Percentiles rank a stretch among this genome's conserved stretches.
phyloP scores from a whole-genome alignment of 2,329 filamentous ascomycete genomes.

The Sporothrix pseudoabietina region DNA sequence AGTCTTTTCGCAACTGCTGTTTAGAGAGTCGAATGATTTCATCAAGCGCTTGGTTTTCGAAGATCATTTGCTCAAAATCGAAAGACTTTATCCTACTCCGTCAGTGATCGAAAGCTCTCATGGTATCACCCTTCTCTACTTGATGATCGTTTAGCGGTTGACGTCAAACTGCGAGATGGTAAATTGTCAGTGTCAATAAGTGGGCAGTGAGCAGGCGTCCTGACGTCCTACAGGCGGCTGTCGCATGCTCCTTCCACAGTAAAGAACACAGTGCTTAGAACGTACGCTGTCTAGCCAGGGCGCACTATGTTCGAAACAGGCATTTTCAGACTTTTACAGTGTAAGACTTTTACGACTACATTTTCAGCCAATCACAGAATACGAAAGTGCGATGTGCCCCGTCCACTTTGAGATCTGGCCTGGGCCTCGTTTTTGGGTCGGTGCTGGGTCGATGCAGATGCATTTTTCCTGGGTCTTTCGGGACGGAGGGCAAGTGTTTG shows the following conservation, averaged over 20 bases:
- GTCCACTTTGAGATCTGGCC: slow-evolving; percentile 17
- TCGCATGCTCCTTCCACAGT: neutral
- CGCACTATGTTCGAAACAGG: slow-evolving; percentile 31
- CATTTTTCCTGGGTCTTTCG: neutral
- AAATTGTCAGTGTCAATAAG: too few species aligned
- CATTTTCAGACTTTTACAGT: neutral
- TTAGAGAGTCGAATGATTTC: neutral
- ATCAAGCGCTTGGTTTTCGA: neutral
- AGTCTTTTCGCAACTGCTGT: neutral
- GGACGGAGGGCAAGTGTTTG: neutral
- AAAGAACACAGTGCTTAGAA: neutral
- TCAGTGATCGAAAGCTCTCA: too few species aligned
- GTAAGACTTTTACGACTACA: too few species aligned
- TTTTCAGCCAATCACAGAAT: slow-evolving; percentile 32
- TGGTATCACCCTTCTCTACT: neutral
- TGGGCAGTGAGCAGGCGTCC: neutral
- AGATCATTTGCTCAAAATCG: neutral
- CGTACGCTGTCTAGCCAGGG: neutral
- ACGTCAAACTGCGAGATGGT: neutral
- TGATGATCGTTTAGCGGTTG: neutral
- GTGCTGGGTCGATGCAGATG: neutral
- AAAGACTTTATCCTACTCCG: too few species aligned
- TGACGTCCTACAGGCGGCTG: too few species aligned
- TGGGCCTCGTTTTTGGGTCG: slow-evolving; percentile 11
- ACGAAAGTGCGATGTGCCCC: slow-evolving; percentile 28